Evolutionary conservation across 2,329 filamentous ascomycete species (phyloP).

Genomic region (Clonostachys chloroleuca): DNA sequence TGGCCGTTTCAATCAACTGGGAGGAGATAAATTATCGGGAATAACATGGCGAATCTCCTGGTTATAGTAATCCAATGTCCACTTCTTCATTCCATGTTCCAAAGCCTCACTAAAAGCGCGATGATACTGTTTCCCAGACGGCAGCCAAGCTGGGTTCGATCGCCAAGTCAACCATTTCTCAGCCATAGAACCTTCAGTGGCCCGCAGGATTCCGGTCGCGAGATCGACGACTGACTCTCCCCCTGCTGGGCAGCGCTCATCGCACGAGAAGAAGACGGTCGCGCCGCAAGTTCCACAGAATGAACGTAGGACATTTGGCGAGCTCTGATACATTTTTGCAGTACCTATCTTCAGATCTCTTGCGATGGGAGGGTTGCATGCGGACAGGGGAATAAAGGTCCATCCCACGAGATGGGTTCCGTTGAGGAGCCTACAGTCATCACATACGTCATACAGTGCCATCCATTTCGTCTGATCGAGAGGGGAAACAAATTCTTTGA

Average conservation of each 20-base stretch:
- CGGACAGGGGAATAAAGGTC: constrained; percentile 30
- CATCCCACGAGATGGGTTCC: constrained; percentile 36
- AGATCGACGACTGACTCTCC: constrained; percentile 31
- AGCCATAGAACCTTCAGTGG: constrained; percentile 35
- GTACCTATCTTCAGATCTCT: constrained; percentile 33
- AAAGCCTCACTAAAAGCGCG: constrained; percentile 24
- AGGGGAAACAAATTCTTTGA: constrained; percentile 25
- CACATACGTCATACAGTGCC: constrained; percentile 32
- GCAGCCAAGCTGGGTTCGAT: constrained; percentile 22
- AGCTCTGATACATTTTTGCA: constrained; percentile 33
- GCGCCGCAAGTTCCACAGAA: constrained; percentile 44
- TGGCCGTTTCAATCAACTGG: no score
- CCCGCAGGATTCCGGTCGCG: constrained; percentile 36
- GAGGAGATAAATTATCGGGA: background rate
- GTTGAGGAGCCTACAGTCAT: constrained; percentile 36
- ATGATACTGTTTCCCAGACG: constrained; percentile 30
- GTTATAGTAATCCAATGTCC: constrained; percentile 27
- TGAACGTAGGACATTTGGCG: constrained; percentile 26
- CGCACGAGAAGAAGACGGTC: constrained; percentile 28
- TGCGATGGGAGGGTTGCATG: constrained; percentile 28
- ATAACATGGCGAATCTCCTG: constrained; percentile 7
- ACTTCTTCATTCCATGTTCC: constrained; percentile 27
- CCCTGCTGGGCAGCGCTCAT: constrained; percentile 16
- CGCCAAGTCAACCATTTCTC: constrained; percentile 43
- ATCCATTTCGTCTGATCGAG: constrained; percentile 34